Evolutionary conservation across 2,329 filamentous ascomycete genomes (phyloP), one percentile per base, ranked within the genome.

Genomic region (Ophiocordyceps camponoti-rufipedis): DNA sequence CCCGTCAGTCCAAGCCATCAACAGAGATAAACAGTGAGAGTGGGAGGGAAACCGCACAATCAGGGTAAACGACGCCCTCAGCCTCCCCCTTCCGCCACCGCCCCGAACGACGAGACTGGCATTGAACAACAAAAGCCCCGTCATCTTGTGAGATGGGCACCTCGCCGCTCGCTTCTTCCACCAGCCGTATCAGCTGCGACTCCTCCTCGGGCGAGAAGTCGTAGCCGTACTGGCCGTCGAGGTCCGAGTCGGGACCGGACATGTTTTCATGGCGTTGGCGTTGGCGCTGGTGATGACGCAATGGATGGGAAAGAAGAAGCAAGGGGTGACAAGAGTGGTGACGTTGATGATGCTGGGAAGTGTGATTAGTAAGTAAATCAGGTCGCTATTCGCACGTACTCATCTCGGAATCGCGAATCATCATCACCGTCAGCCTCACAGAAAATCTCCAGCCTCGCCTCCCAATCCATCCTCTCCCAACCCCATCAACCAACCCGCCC

Each of bases 1-100:
- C 47, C 31, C 44, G 69, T 79, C 68, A 75, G 75, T 84, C 71
- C 83, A 76, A 4, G 7, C 9, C 29, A 9, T 31, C 35, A 23
- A 23, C 23, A 23, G 16, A 38, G 12, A 33, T 2, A 14, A 38
- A 18, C 6, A 9, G 8, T 8, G 6, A 9, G n/a, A 2, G n/a
- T 14, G 14, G 10, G n/a, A 7, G 16, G 7, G 35, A 39, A 39
- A 16, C 65, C 71, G 55, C 59, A 80, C 76, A 59, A 64, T 74
- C 67, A 56, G 74, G 67, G 61, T 73, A 74, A 50, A 49, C 48
- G 58, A 39, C 35, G 16, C 11, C 41, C 6, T 28, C 41, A 13
- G 23, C 12, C 3, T 23, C 23, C 23, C 23, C 23, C 23, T 23
- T 23, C 23, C 3, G 5, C 23, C 23, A 23, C 23, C 23, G 23